phyloP scores from a whole-genome alignment of 2,329 filamentous ascomycete genomes.

The Magnaporthiopsis incrustans region DNA sequence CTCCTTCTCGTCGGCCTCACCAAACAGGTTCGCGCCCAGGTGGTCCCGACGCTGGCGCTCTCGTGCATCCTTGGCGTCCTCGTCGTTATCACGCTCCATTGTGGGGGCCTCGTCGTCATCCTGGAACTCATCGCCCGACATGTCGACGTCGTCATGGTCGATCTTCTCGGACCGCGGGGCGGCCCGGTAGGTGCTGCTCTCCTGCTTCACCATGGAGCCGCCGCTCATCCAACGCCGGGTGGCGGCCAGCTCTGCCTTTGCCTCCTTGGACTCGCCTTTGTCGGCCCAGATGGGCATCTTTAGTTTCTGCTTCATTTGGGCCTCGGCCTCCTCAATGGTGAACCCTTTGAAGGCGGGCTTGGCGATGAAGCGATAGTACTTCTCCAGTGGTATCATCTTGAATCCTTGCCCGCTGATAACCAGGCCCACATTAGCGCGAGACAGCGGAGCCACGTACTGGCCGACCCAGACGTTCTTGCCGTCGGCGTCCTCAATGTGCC shows the following conservation, averaged over 20 bases:
- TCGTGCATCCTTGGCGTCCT: slow-evolving; percentile 66
- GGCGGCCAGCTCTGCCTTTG: slow-evolving; percentile 54
- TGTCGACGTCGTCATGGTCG: slow-evolving; percentile 63
- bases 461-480: slow-evolving; percentile 93
- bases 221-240: slow-evolving; percentile 36
- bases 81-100: slow-evolving; percentile 72
- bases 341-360: slow-evolving; percentile 74
- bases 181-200: slow-evolving; percentile 55
- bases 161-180: slow-evolving; percentile 56
- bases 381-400: slow-evolving; percentile 84
- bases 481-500: slow-evolving; percentile 95
- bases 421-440: slow-evolving; percentile 75
- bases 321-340: slow-evolving; percentile 78
- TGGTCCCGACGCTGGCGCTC: slow-evolving; percentile 72
- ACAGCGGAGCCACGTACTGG: slow-evolving; percentile 81
- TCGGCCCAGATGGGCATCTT: slow-evolving; percentile 55
- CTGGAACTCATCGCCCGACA: slow-evolving; percentile 69
- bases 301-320: slow-evolving; percentile 69
- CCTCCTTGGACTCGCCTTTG: slow-evolving; percentile 54
- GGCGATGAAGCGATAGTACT: slow-evolving; percentile 83
- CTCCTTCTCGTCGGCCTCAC: slow-evolving; percentile 58
- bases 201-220: slow-evolving; percentile 56
- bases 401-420: slow-evolving; percentile 64
- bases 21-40: slow-evolving; percentile 79
- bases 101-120: slow-evolving; percentile 77